Conservation (phyloP, 495 filamentous ascomycete genomes). For the Neurospora discreta region DNA sequence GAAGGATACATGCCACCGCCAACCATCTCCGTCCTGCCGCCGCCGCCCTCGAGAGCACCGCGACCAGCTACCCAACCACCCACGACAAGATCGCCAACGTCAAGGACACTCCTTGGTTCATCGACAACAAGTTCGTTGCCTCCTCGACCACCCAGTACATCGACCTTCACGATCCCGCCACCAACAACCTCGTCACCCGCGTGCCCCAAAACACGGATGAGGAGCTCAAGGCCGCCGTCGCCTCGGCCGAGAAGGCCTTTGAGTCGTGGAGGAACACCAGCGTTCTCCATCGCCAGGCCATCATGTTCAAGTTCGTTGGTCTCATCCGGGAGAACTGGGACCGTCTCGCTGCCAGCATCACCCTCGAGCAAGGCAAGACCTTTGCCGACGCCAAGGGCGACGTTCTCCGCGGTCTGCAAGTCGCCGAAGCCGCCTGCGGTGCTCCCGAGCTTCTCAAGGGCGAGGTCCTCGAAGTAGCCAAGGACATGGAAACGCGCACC, state of each 20-base stretch:
- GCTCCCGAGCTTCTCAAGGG: constrained; percentile 91
- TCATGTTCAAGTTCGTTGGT: constrained; percentile 92
- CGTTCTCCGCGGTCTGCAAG: constrained; percentile 89
- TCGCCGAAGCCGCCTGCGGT: constrained; percentile 90
- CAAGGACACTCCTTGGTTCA: constrained; percentile 76
- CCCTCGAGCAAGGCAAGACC: constrained; percentile 96
- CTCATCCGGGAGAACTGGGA: constrained; percentile 95
- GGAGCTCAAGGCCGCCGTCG: constrained; percentile 80
- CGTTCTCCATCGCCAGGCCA: constrained; percentile 77
- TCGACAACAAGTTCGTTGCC: constrained; percentile 79
- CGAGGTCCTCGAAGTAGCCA: constrained; percentile 90
- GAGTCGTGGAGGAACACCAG: constrained; percentile 75
- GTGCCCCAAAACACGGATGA: constrained; percentile 89
- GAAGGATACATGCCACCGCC: constrained; percentile 50
- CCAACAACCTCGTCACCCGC: constrained; percentile 95
- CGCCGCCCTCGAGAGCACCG: constrained; percentile 45
- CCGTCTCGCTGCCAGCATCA: constrained; percentile 87
- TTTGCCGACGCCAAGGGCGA: constrained; percentile 93
- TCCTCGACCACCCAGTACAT: constrained; percentile 75
- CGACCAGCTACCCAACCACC: constrained; percentile 64
- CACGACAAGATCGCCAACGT: constrained; percentile 69
- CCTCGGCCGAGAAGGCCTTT: constrained; percentile 83
- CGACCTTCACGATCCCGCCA: constrained; percentile 89
- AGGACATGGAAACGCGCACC: constrained; percentile 96
- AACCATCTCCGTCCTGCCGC: constrained; percentile 40